These are phyloP conservation scores for Populus trichocarpa DNA, from an alignment of 441 rosid species.

Conservation along the genomic window DNA sequence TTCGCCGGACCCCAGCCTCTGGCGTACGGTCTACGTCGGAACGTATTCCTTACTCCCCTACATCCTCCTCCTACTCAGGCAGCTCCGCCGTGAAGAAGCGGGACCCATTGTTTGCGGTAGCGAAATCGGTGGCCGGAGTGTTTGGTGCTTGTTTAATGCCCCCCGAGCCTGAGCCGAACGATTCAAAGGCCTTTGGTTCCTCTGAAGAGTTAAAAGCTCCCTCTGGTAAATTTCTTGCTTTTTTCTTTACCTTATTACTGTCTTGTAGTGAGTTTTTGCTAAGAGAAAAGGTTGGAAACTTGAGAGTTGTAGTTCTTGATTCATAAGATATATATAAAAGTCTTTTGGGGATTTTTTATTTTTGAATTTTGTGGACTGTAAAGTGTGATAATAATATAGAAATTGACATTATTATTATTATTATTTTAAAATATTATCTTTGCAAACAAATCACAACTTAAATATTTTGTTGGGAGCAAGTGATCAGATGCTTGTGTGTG, in stretches of 20 bases:
- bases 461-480: no score
- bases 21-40: slow-evolving; percentile 35
- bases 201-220: slow-evolving; percentile 33
- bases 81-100: slow-evolving; percentile 31
- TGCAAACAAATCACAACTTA: background rate
- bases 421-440: background rate
- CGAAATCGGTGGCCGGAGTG: slow-evolving; percentile 50
- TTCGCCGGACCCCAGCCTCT: slow-evolving; percentile 37
- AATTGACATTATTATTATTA: no score
- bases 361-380: no score
- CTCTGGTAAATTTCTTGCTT: slow-evolving; percentile 29
- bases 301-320: no score
- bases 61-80: slow-evolving; percentile 35
- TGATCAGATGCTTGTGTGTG: background rate
- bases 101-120: slow-evolving; percentile 29
- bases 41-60: slow-evolving; percentile 30
- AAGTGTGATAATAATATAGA: no score
- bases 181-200: slow-evolving; percentile 25
- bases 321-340: no score
- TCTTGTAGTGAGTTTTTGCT: background rate
- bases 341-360: no score
- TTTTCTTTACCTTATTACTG: background rate
- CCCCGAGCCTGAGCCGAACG: slow-evolving; percentile 38
- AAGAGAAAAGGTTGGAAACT: background rate
- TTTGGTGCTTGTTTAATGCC: slow-evolving; percentile 74